Evolutionary conservation across 2,329 filamentous ascomycete genomes (phyloP).

Genomic region (Exserohilum rostratum): DNA sequence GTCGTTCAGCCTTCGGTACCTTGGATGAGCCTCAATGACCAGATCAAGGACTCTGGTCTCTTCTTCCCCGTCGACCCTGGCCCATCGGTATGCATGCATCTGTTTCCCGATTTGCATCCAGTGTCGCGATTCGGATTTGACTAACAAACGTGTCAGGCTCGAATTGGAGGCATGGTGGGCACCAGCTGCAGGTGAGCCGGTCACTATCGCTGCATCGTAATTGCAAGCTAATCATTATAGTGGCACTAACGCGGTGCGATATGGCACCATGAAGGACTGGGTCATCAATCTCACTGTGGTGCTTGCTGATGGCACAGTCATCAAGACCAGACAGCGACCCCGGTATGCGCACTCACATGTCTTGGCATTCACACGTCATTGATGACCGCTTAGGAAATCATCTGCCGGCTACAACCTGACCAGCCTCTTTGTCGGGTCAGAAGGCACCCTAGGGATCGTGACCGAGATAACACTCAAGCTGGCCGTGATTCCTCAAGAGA

Average conservation of each 20-base stretch:
- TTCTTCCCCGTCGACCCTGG: slow-evolving; percentile 93
- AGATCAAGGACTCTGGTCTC: slow-evolving; percentile 73
- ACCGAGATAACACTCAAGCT: slow-evolving; percentile 85
- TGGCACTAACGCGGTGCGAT: slow-evolving; percentile 79
- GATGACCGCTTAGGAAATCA: slow-evolving; percentile 61
- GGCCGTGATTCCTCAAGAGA: slow-evolving; percentile 75
- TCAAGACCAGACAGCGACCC: slow-evolving; percentile 79
- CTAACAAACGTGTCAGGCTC: slow-evolving; percentile 56
- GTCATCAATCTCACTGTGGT: slow-evolving; percentile 83
- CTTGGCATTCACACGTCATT: slow-evolving; percentile 5
- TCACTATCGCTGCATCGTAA: neutral
- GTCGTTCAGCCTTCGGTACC: slow-evolving; percentile 89
- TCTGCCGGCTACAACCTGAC: slow-evolving; percentile 86
- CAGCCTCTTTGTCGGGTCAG: slow-evolving; percentile 77
- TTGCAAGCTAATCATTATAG: slow-evolving; percentile 48
- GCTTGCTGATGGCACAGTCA: slow-evolving; percentile 75
- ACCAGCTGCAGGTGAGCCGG: slow-evolving; percentile 63
- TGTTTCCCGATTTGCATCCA: slow-evolving; percentile 1
- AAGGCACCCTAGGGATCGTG: slow-evolving; percentile 80
- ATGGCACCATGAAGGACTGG: slow-evolving; percentile 89
- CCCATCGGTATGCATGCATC: slow-evolving; percentile 52
- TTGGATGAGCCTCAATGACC: slow-evolving; percentile 89
- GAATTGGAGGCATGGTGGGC: slow-evolving; percentile 83
- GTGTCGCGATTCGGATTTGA: slow-evolving; percentile 21
- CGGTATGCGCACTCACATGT: slow-evolving; percentile 48